Percentiles rank a stretch among this genome's conserved stretches.
Evolutionary conservation across 306 rosid genomes (phyloP).

Genomic region (Glycine latifolia): DNA sequence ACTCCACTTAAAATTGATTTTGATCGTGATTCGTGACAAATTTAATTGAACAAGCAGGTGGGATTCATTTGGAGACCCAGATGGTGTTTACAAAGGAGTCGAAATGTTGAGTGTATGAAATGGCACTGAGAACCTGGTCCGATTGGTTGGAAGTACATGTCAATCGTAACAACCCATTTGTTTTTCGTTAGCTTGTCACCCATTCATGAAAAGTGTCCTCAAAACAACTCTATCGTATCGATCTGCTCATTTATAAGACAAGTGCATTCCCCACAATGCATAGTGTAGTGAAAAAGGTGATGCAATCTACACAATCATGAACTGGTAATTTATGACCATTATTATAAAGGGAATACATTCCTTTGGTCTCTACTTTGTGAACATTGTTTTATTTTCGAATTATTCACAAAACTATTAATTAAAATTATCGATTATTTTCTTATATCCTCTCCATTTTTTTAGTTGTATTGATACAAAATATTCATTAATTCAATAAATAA

Average conservation of each 20-base stretch:
- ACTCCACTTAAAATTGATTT: conserved; percentile 33
- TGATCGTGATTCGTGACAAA: conserved; percentile 23
- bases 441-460: too few species aligned
- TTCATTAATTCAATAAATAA: too few species aligned
- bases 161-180: conserved; percentile 65
- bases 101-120: conserved; percentile 77
- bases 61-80: conserved; percentile 75
- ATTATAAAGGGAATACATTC: too few species aligned
- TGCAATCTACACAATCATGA: conserved; percentile 18
- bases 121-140: conserved; percentile 90
- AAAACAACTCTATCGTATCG: background rate
- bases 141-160: conserved; percentile 93
- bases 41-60: conserved; percentile 57
- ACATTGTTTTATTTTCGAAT: too few species aligned
- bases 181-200: conserved; percentile 96
- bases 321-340: background rate
- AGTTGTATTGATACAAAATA: too few species aligned
- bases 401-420: too few species aligned
- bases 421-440: too few species aligned
- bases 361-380: too few species aligned
- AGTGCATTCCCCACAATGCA: background rate
- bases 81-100: conserved; percentile 62
- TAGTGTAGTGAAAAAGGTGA: background rate
- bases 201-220: conserved; percentile 75
- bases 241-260: background rate